A percentile compares a stretch with the other conserved stretches of the same genome.
Evolutionary conservation across 257 asterid species (phyloP).

Genomic region (Plantago elongata): DNA sequence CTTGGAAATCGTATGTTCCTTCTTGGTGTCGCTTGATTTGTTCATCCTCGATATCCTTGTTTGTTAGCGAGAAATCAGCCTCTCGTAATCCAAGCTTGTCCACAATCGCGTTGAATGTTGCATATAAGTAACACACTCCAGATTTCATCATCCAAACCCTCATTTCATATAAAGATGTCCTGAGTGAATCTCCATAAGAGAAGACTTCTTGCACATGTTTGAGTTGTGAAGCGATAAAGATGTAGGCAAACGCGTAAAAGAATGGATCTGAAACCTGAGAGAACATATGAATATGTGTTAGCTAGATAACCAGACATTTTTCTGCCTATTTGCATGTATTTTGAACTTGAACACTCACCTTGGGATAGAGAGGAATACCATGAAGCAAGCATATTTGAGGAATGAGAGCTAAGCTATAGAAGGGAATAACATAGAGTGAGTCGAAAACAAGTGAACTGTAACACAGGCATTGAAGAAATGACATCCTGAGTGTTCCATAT

Average conservation of each 20-base stretch:
- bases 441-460: slow-evolving; percentile 23
- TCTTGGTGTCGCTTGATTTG: slow-evolving; percentile 26
- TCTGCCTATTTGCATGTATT: no score
- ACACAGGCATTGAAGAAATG: slow-evolving; percentile 32
- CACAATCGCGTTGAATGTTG: slow-evolving; percentile 34
- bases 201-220: slow-evolving; percentile 49
- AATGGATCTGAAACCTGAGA: slow-evolving; percentile 45
- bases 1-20: slow-evolving; percentile 51
- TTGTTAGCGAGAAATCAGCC: slow-evolving; percentile 55
- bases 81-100: slow-evolving; percentile 33
- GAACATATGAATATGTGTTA: slow-evolving; percentile 2
- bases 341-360: slow-evolving; percentile 21
- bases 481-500: slow-evolving; percentile 36
- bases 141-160: slow-evolving; percentile 60
- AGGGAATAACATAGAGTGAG: slow-evolving; percentile 22
- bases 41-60: slow-evolving; percentile 44
- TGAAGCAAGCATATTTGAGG: slow-evolving; percentile 37
- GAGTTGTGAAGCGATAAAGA: slow-evolving; percentile 41
- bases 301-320: no score
- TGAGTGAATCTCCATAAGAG: slow-evolving; percentile 31
- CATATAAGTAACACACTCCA: slow-evolving; percentile 40
- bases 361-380: slow-evolving; percentile 39
- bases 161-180: slow-evolving; percentile 43
- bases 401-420: slow-evolving; percentile 27
- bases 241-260: slow-evolving; percentile 32